Evolutionary conservation across 192 early-diverging fungal species (phyloP), one percentile per base, ranked within the genome.

Genomic region (Spizellomyces sp.): DNA sequence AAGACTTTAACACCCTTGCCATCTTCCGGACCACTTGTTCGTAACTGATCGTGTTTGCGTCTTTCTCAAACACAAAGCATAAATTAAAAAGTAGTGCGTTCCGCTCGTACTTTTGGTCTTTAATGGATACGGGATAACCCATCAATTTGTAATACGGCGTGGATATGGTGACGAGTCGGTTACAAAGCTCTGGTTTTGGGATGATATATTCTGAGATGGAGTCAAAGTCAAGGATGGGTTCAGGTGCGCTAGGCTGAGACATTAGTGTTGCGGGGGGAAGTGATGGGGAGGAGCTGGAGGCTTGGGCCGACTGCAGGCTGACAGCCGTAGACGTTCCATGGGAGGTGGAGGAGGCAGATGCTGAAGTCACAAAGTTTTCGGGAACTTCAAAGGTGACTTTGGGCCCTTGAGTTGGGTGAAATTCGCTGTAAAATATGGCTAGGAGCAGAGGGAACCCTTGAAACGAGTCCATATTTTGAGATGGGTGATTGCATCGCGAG

Each of bases 31-130:
- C 95, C 45, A 98, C 88, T 47, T 94, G 91, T 58, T 95, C 93
- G 64, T 94, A 97, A 48, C 89, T 88, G 43, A 80, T 81, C 41
- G 90, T 93, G 52, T 94, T 89, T 1, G 91, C 93, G 17, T 86
- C 77, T 19, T 86, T 87, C 59, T 95, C 92, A 84, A 99, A 98
- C 10, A 95, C 91, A 87, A 99, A 97, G 64, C 93, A 91, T 56
- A 96, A 82, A 78, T 99, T 99, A 81, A 96, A 99, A 36, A 94
- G 84, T 58, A 96, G 81, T 42, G 86, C 89, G 77, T 95, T 96
- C 21, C 97, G 82, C 59, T 81, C 77, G 67, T 95, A 93, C 54
- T 87, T 80, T 56, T 81, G 58, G 63, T 91, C 84, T 36, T 86
- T 77, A n/a, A 96, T 88, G 41, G 75, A 70, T 8, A 96, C 88